These are phyloP conservation scores for Davidsoniella neocaledoniae DNA, from an alignment of 2,329 filamentous ascomycete genomes.

Conservation along the genomic window DNA sequence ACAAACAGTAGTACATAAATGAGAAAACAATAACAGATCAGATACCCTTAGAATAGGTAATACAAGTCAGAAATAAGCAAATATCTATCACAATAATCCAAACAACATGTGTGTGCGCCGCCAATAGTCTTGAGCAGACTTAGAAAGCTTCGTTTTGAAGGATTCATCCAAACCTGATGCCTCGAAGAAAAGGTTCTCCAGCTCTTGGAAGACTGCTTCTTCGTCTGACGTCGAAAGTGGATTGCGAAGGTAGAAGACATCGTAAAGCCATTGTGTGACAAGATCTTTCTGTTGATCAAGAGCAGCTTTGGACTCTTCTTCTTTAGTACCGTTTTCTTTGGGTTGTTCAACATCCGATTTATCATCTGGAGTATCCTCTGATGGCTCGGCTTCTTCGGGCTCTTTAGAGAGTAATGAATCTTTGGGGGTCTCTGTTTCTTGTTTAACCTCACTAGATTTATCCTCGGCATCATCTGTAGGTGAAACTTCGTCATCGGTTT, in stretches of 20 bases:
- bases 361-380: background rate
- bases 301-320: background rate
- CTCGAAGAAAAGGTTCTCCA: constrained; percentile 30
- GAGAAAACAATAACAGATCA: background rate
- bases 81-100: constrained; percentile 44
- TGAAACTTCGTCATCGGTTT: background rate
- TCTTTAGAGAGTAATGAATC: constrained; percentile 4
- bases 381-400: background rate
- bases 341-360: background rate
- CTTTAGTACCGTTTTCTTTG: background rate
- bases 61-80: background rate
- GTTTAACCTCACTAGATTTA: constrained; percentile 11
- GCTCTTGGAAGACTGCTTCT: constrained; percentile 22
- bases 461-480: constrained; percentile 5
- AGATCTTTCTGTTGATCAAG: constrained; percentile 23
- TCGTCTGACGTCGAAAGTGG: constrained; percentile 24
- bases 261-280: constrained; percentile 44
- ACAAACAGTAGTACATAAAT: background rate
- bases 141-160: constrained; percentile 26
- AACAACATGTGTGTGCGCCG: constrained; percentile 70
- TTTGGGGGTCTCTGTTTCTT: background rate
- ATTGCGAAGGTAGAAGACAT: constrained; percentile 33
- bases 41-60: background rate
- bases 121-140: constrained; percentile 61
- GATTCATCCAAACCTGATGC: constrained; percentile 30